phyloP scores from a whole-genome alignment of 2,329 filamentous ascomycete genomes.

The Cercospora zeae-maydis region DNA sequence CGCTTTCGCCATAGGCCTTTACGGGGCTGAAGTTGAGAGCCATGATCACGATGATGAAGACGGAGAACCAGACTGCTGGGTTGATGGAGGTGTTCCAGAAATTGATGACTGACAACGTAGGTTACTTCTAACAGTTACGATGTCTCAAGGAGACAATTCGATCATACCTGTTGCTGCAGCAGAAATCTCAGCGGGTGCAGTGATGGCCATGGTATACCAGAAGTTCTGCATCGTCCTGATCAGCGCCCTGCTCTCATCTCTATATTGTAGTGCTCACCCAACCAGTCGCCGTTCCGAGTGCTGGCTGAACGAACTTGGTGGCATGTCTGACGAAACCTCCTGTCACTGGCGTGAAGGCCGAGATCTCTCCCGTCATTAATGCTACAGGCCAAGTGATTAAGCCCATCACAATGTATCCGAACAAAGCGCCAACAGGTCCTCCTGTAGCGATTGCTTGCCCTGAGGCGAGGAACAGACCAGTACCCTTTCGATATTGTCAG shows the following conservation, averaged over 20 bases:
- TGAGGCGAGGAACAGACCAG: conserved; percentile 30
- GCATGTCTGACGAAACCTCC: conserved; percentile 40
- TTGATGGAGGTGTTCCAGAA: conserved; percentile 34
- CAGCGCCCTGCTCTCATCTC: not conserved
- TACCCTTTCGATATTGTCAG: conserved; percentile 12
- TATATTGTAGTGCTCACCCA: conserved; percentile 26
- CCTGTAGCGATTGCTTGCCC: conserved; percentile 24
- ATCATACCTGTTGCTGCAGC: conserved; percentile 13
- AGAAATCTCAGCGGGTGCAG: conserved; percentile 17
- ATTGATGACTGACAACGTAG: conserved; percentile 21
- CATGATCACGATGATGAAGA: conserved; percentile 37
- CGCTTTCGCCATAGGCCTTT: conserved; percentile 19
- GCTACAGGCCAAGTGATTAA: conserved; percentile 36
- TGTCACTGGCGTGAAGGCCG: conserved; percentile 38
- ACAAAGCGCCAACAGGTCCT: conserved; percentile 25
- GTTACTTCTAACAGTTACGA: not conserved
- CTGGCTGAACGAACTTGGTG: conserved; percentile 39
- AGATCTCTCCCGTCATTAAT: conserved; percentile 39
- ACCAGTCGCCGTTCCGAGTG: conserved; percentile 34
- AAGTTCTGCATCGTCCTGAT: conserved; percentile 25
- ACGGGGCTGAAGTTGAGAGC: conserved; percentile 32
- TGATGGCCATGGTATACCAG: conserved; percentile 32
- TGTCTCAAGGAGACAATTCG: not conserved
- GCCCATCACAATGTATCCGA: conserved; percentile 42
- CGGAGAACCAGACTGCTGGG: conserved; percentile 35